Percentiles rank a stretch among this genome's conserved stretches.
Evolutionary conservation across 1,284 basidiomycete genomes (phyloP).

Genomic region (Porodaedalea pini): DNA sequence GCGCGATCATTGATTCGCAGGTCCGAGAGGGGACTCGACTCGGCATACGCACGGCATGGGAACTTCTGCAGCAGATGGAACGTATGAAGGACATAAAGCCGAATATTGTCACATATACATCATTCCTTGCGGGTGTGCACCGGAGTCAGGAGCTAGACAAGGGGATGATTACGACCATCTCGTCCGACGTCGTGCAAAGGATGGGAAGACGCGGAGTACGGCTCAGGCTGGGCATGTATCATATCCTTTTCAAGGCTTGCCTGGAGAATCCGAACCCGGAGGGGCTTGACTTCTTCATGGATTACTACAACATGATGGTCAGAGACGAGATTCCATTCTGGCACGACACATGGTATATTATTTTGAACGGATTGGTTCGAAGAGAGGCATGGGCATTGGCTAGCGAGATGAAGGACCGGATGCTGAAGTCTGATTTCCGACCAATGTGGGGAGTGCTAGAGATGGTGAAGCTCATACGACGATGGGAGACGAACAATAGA

Average conservation of each 20-base stretch:
- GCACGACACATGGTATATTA: conserved; percentile 71
- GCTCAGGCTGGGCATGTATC: conserved; percentile 64
- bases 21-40: conserved; percentile 50
- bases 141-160: conserved; percentile 46
- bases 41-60: conserved; percentile 59
- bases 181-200: conserved; percentile 47
- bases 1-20: conserved; percentile 70
- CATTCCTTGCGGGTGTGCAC: conserved; percentile 59
- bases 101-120: conserved; percentile 73
- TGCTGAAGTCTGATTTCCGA: conserved; percentile 41
- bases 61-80: conserved; percentile 70
- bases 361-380: conserved; percentile 58
- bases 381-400: conserved; percentile 57
- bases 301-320: conserved; percentile 66
- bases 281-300: conserved; percentile 52
- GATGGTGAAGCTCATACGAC: conserved; percentile 36
- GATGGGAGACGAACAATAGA: conserved; percentile 21
- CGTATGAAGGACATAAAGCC: conserved; percentile 50
- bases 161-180: conserved; percentile 42
- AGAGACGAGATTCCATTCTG: conserved; percentile 45
- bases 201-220: conserved; percentile 56
- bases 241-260: conserved; percentile 66
- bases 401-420: conserved; percentile 55
- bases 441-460: conserved; percentile 38
- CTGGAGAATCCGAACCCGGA: conserved; percentile 46